Conservation (phyloP, 176 grass and related monocot genomes). For the Guadua angustifolia region DNA sequence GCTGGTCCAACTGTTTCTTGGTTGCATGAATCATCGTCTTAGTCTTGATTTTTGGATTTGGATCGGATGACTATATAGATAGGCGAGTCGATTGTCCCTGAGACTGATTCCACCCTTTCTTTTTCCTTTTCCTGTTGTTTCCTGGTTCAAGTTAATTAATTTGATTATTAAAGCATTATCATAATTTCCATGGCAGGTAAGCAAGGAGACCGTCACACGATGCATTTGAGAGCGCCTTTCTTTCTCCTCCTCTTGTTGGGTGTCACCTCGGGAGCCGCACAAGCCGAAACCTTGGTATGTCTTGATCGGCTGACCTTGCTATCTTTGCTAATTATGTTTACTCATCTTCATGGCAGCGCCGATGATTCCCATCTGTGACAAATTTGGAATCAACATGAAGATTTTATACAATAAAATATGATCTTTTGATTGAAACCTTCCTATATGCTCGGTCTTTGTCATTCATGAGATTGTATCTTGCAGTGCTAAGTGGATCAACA, state of each 20-base stretch:
- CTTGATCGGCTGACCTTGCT: background rate
- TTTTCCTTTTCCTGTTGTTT: background rate
- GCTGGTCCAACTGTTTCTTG: background rate
- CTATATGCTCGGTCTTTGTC: too few relatives aligned
- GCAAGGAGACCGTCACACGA: background rate
- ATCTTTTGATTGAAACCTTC: too few relatives aligned
- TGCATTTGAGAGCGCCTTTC: background rate
- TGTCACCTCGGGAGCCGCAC: conserved; percentile 32
- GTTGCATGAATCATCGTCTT: background rate
- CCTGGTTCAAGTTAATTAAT: background rate
- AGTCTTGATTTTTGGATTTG: background rate
- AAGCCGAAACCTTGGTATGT: conserved; percentile 40
- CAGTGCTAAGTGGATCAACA: too few relatives aligned
- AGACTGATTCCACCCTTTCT: too few relatives aligned
- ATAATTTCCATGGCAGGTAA: background rate
- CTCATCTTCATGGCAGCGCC: background rate
- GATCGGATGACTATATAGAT: background rate
- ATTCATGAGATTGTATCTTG: too few relatives aligned
- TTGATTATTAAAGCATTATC: background rate
- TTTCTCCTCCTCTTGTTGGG: conserved; percentile 25
- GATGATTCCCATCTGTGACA: too few relatives aligned
- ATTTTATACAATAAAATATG: too few relatives aligned
- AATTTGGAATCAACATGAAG: too few relatives aligned
- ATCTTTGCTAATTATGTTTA: background rate
- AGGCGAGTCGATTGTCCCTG: too few relatives aligned